phyloP scores from a whole-genome alignment of 306 rosid species.

The Benincasa hispida region DNA sequence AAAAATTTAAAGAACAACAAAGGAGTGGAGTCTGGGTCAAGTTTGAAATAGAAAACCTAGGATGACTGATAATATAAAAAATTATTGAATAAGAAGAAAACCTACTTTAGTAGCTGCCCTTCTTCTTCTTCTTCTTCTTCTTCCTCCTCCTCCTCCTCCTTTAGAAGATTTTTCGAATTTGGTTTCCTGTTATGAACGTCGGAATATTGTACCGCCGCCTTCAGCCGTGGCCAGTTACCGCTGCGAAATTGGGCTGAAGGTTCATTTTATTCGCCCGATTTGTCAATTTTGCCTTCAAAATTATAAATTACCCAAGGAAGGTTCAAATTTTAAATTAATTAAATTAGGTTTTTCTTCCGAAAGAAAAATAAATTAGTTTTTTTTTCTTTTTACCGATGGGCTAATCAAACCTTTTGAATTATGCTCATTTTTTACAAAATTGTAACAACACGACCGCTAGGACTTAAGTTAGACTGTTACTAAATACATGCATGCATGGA shows the following conservation, averaged over 20 bases:
- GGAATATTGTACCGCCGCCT: constrained; percentile 3
- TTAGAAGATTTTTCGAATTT: not conserved
- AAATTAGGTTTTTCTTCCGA: too few relatives aligned
- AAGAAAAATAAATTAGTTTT: too few relatives aligned
- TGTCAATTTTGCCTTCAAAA: not conserved
- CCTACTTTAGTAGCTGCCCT: not conserved
- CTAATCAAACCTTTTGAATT: too few relatives aligned
- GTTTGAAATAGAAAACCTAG: not conserved
- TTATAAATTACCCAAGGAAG: too few relatives aligned
- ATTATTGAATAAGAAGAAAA: not conserved
- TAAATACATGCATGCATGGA: too few relatives aligned
- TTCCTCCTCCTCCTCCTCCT: not conserved
- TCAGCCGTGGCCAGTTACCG: not conserved
- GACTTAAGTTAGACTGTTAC: too few relatives aligned
- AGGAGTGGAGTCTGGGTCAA: not conserved
- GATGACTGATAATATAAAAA: not conserved
- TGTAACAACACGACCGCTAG: too few relatives aligned
- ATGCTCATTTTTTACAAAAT: too few relatives aligned
- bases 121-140: not conserved
- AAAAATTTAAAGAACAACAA: not conserved
- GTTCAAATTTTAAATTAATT: too few relatives aligned
- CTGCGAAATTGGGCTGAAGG: not conserved
- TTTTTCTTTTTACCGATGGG: too few relatives aligned
- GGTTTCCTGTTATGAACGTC: not conserved
- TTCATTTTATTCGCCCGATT: not conserved